A percentile compares a stretch with the other conserved stretches of the same genome.
These are phyloP conservation scores for Dryadomyces sulphureus DNA, from an alignment of 2,329 filamentous ascomycete genomes.

Conservation along the genomic window DNA sequence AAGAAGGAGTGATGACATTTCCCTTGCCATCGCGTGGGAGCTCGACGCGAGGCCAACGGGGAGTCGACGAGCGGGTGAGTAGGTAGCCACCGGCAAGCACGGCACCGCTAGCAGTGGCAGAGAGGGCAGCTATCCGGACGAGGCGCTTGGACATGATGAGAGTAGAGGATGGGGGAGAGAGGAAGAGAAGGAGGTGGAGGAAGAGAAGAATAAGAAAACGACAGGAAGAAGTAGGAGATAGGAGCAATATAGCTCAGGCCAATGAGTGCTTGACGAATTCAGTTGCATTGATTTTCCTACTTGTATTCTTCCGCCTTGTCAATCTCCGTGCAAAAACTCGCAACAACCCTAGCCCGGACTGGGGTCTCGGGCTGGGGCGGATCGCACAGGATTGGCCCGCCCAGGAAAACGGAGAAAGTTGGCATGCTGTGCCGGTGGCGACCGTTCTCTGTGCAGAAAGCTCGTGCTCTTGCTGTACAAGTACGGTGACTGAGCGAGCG, in stretches of 20 bases:
- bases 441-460: too few relatives aligned
- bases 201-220: background rate
- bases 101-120: background rate
- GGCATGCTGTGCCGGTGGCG: background rate
- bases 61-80: background rate
- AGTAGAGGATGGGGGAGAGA: background rate
- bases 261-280: too few relatives aligned
- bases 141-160: background rate
- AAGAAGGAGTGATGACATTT: constrained; percentile 48
- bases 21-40: constrained; percentile 39
- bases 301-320: too few relatives aligned
- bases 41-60: background rate
- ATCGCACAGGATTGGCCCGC: background rate
- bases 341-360: background rate
- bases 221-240: too few relatives aligned
- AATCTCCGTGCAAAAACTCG: too few relatives aligned
- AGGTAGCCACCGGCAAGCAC: background rate
- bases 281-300: too few relatives aligned
- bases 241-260: too few relatives aligned
- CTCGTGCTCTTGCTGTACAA: too few relatives aligned
- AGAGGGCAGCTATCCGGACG: background rate
- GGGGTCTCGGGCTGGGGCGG: too few relatives aligned
- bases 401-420: background rate
- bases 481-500: too few relatives aligned
- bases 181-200: background rate